A percentile compares a stretch with the other conserved stretches of the same genome.
Conservation (phyloP, 2,329 filamentous ascomycete species). For the Xenosphaeropsis pyriputrescens region DNA sequence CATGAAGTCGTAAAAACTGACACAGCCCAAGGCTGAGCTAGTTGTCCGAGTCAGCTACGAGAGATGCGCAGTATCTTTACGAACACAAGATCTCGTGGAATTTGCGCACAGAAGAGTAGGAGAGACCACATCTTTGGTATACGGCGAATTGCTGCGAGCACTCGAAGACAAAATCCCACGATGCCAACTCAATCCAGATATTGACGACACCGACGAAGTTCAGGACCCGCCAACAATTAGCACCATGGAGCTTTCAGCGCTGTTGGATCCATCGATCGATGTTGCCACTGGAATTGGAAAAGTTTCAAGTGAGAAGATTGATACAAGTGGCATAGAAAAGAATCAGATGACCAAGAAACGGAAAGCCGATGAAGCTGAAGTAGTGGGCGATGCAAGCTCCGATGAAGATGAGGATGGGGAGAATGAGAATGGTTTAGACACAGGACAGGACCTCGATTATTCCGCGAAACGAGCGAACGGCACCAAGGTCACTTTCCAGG, state of each 20-base stretch:
- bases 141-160: constrained; percentile 55
- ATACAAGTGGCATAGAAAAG: constrained; percentile 31
- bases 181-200: constrained; percentile 45
- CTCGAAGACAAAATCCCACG: constrained; percentile 54
- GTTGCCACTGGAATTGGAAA: constrained; percentile 43
- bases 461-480: constrained; percentile 7
- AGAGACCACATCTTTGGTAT: constrained; percentile 62
- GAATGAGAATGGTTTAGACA: constrained; percentile 3
- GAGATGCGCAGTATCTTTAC: constrained; percentile 69
- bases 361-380: constrained; percentile 12
- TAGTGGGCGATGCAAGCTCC: constrained; percentile 5
- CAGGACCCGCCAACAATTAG: constrained; percentile 25
- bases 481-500: constrained; percentile 36
- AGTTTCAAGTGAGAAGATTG: constrained; percentile 28
- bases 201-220: constrained; percentile 25
- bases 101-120: constrained; percentile 59
- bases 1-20: constrained; percentile 10
- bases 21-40: constrained; percentile 42
- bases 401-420: constrained; percentile 6
- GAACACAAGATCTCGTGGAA: constrained; percentile 63
- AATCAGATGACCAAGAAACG: constrained; percentile 20
- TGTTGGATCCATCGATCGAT: constrained; percentile 35
- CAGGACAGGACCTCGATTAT: constrained; percentile 1
- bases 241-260: constrained; percentile 39
- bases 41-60: constrained; percentile 73